Evolutionary conservation across 352 stramenopile genomes (phyloP), one percentile per base, ranked within the genome.

Genomic region (Albugo laibachii): DNA sequence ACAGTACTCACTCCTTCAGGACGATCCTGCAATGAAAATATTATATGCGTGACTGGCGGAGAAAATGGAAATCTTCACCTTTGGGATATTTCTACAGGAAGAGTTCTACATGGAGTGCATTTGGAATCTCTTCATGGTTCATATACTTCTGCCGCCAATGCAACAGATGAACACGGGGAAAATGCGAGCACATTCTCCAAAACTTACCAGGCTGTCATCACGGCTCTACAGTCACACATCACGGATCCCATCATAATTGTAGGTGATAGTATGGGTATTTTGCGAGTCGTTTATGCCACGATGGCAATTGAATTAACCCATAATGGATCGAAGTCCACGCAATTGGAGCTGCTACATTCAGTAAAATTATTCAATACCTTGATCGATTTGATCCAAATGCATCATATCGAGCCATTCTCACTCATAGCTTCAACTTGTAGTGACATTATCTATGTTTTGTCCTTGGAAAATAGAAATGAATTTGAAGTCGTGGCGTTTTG

Each of bases 391-490:
- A 31, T 88, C 1, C 58, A 65, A 16, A 55, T 83, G 14, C 75
- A 88, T 40, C 59, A 69, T 34, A 72, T 61, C 11, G 69, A 83
- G 11, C 47, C 70, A 0, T 62, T 83, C 14, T 45, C 64, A 5
- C 50, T 85, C 36, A 67, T 62, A 0, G 58, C 68, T 4, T 88
- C 75, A 1, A 85, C 75, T 0, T 45, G 56, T 0, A 60, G 57
- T 38, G 43, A 55, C 12, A 42, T 45, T 0, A 57, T 84, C 2
- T 81, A 82, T 37, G 38, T 85, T 6, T 5, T 85, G 2, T 83
- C 70, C 8, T 56, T 83, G 45, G 75, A 85, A 13, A 70, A 81
- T 42, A 71, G 85, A 41, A 70, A 67, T 31, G 59, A 63, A n/a
- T 88, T 88, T 36, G 56, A 50, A 0, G 62, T 79, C 0, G 42